Evolutionary conservation across 495 filamentous ascomycete species (phyloP), one percentile per base, ranked within the genome.

Genomic region (Aspergillus haitiensis): DNA sequence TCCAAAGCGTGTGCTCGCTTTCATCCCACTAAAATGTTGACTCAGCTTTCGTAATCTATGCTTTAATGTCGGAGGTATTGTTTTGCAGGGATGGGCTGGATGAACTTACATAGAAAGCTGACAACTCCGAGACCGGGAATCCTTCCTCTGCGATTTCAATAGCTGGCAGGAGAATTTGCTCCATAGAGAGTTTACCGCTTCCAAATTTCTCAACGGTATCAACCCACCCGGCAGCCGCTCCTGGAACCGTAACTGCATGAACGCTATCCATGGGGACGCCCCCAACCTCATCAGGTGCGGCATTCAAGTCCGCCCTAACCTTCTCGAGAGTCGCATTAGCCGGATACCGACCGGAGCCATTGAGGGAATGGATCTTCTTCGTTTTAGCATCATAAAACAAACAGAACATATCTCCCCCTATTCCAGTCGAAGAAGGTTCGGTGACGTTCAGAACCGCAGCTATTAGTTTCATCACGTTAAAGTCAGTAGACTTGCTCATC

Each of bases 341-440:
- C 2, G 90, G 86, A 5, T 91, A 86, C 16, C 95, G 84, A 13
- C 94, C 94, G 2, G 92, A 96, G 31, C 93, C 95, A 73, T 98
- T 98, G 61, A 98, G 73, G 8, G 90, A 89, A 59, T 85, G 87
- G 10, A 97, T 84, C 58, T 87, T 90, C 65, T 87, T 87, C 0
- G 87, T 93, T 63, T 88, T 84, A 51, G 90, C 88, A 67, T 91
- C 81, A 75, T 95, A 98, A 81, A 86, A 98, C 9, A 98, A 86
- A 71, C 91, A 96, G 80, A 98, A 98, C 86, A 97, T 92, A 75
- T 98, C 94, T 35, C 94, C 94, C 59, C 95, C 94, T 61, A 98
- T 97, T n/a, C 94, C 94, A 3, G 94, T 98, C 0, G 88, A 92
- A 42, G 86, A 84, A 11, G 94, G 95, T 68, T 98, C 95, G 5